phyloP scores from a whole-genome alignment of 2,329 filamentous ascomycete genomes.

The Colletotrichum scovillei region DNA sequence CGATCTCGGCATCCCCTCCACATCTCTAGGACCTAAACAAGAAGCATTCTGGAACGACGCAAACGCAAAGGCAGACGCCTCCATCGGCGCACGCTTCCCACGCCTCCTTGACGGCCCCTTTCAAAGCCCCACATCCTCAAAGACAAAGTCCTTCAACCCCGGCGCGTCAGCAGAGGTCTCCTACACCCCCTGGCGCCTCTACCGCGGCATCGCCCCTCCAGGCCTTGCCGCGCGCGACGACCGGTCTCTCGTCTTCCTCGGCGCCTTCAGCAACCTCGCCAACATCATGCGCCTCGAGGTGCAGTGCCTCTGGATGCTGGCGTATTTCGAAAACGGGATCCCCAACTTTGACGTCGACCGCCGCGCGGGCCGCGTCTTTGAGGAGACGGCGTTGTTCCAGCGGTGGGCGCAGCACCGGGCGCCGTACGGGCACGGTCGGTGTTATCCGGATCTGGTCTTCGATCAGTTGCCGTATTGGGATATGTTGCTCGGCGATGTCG shows the following conservation, averaged over 20 bases:
- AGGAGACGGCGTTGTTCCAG: constrained; percentile 60
- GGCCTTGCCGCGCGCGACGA: constrained; percentile 46
- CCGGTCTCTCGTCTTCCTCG: constrained; percentile 60
- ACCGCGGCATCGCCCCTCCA: constrained; percentile 42
- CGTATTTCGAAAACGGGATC: constrained; percentile 65
- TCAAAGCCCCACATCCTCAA: constrained; percentile 20
- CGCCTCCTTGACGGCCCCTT: constrained; percentile 34
- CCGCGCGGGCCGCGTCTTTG: constrained; percentile 21
- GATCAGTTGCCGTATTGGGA: constrained; percentile 70
- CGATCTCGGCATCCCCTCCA: constrained; percentile 38
- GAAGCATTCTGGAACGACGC: constrained; percentile 32
- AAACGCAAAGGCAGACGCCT: constrained; percentile 32
- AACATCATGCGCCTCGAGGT: constrained; percentile 57
- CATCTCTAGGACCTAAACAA: constrained; percentile 32
- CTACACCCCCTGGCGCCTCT: constrained; percentile 41
- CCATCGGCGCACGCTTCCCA: constrained; percentile 34
- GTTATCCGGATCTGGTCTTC: constrained; percentile 67
- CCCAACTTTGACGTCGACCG: constrained; percentile 22
- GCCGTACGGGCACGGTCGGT: constrained; percentile 61
- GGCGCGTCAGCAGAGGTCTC: constrained; percentile 31
- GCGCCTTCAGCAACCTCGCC: constrained; percentile 57
- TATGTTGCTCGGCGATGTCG: constrained; percentile 64
- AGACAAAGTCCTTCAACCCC: constrained; percentile 33
- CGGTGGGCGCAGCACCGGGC: constrained; percentile 64
- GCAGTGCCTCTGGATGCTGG: constrained; percentile 65